Evolutionary conservation across 345 rosid genomes (phyloP).

Genomic region (Clarkia xantiana): DNA sequence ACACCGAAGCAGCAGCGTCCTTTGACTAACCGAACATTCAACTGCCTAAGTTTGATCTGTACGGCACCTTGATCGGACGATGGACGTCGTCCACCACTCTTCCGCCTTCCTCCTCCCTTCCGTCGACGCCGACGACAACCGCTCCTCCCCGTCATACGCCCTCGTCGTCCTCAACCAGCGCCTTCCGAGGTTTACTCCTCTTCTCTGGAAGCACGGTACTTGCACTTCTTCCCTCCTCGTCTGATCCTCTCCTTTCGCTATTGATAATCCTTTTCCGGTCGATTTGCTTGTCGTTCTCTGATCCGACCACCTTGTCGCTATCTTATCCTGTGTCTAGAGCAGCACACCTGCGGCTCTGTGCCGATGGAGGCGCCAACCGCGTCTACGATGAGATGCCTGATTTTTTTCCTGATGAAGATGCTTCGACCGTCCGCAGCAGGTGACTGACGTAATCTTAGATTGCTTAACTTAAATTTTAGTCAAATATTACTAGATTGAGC

Average conservation of each 20-base stretch:
- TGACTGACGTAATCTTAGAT: slow-evolving; percentile 5
- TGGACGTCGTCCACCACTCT: slow-evolving; percentile 65
- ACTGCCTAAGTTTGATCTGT: not conserved
- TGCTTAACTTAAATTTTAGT: not conserved
- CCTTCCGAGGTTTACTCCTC: slow-evolving; percentile 64
- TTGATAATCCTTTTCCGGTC: not conserved
- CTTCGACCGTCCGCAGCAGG: slow-evolving; percentile 46
- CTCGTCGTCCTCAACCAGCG: slow-evolving; percentile 64
- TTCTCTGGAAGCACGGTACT: slow-evolving; percentile 75
- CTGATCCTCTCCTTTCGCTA: not conserved
- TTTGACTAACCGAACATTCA: too few species aligned
- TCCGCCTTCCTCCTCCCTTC: slow-evolving; percentile 60
- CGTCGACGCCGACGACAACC: slow-evolving; percentile 13
- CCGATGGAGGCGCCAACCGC: slow-evolving; percentile 99
- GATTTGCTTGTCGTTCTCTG: not conserved
- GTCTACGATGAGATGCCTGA: slow-evolving; percentile 76
- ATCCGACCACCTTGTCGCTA: not conserved
- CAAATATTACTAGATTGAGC: too few species aligned
- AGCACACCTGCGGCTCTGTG: slow-evolving; percentile 76
- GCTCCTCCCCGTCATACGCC: slow-evolving; percentile 29
- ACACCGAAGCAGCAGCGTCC: too few species aligned
- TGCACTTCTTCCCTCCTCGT: not conserved
- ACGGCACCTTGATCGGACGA: slow-evolving; percentile 10
- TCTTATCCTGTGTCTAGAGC: slow-evolving; percentile 21
- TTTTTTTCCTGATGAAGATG: slow-evolving; percentile 45